Percentiles rank a stretch among this genome's conserved stretches.
These are phyloP conservation scores for Spizellomyces sp. DNA, from an alignment of 192 early-diverging fungal species.

Conservation along the genomic window DNA sequence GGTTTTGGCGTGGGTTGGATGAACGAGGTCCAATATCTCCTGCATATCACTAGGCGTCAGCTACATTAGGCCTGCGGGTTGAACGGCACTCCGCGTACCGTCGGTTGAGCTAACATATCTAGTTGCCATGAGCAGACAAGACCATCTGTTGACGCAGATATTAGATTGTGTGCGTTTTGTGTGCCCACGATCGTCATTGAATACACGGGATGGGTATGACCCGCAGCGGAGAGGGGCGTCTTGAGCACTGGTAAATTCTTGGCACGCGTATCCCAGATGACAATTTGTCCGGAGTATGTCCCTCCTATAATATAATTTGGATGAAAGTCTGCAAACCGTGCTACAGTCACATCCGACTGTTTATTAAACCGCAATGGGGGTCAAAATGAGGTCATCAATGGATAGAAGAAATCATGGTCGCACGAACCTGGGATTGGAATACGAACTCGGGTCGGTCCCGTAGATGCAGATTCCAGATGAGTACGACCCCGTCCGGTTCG, in stretches of 20 bases:
- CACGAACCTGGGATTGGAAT: conserved; percentile 77
- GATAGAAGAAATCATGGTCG: too few species aligned
- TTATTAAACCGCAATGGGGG: not conserved
- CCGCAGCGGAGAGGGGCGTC: conserved; percentile 87
- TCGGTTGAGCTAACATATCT: conserved; percentile 97
- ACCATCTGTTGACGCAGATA: conserved; percentile 95
- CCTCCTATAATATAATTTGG: conserved; percentile 92
- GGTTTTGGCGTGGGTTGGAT: conserved; percentile 74
- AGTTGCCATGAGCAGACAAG: conserved; percentile 95
- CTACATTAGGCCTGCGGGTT: not conserved
- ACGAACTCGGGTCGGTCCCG: conserved; percentile 92
- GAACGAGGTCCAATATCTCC: conserved; percentile 73
- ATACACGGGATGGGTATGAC: conserved; percentile 97
- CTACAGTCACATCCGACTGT: conserved; percentile 83
- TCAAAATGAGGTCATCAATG: not conserved
- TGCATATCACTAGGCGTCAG: conserved; percentile 68
- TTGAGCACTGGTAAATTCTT: conserved; percentile 86
- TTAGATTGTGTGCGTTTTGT: conserved; percentile 91
- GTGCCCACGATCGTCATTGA: conserved; percentile 89
- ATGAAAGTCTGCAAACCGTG: conserved; percentile 90
- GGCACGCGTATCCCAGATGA: conserved; percentile 95
- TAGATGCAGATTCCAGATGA: conserved; percentile 92
- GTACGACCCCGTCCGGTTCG: conserved; percentile 93
- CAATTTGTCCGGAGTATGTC: conserved; percentile 96
- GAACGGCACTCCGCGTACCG: conserved; percentile 44